These are phyloP conservation scores for Kwoniella botswanensis DNA, from an alignment of 768 basidiomycete genomes.

Conservation along the genomic window DNA sequence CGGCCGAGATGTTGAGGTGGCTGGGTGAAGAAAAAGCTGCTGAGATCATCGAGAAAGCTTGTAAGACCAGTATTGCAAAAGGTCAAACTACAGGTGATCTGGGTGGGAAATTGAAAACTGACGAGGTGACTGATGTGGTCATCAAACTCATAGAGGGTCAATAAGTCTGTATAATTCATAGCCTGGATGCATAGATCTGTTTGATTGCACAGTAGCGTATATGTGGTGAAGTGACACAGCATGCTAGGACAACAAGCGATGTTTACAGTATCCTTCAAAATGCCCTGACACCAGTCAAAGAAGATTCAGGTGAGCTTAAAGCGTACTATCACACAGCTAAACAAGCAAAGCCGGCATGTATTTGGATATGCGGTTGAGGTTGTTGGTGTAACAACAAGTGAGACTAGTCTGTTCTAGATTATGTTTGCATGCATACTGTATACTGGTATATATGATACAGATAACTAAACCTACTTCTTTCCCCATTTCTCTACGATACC, in stretches of 20 bases:
- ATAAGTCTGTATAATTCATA: not conserved
- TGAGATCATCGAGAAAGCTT: slow-evolving; percentile 24
- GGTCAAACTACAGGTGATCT: slow-evolving; percentile 35
- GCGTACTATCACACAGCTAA: too few relatives aligned
- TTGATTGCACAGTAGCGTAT: too few relatives aligned
- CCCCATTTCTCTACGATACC: slow-evolving; percentile 48
- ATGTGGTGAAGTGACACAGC: too few relatives aligned
- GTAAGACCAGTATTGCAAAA: slow-evolving; percentile 21
- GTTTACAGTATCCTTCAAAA: too few relatives aligned
- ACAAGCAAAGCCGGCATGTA: too few relatives aligned
- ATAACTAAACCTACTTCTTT: slow-evolving; percentile 24
- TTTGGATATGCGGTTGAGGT: too few relatives aligned
- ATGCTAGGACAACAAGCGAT: too few relatives aligned
- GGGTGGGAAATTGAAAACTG: slow-evolving; percentile 30
- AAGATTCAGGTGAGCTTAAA: too few relatives aligned
- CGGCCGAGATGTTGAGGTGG: slow-evolving; percentile 64
- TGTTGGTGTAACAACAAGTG: too few relatives aligned
- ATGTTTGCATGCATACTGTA: not conserved
- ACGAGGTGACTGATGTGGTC: slow-evolving; percentile 24
- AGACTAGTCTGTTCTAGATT: not conserved
- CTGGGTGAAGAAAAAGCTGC: slow-evolving; percentile 31
- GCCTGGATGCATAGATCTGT: not conserved
- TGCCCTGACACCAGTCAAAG: too few relatives aligned
- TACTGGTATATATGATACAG: not conserved
- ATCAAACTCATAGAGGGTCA: slow-evolving; percentile 7